These are phyloP conservation scores for Podospora comata DNA, from an alignment of 495 filamentous ascomycete genomes.

Conservation along the genomic window DNA sequence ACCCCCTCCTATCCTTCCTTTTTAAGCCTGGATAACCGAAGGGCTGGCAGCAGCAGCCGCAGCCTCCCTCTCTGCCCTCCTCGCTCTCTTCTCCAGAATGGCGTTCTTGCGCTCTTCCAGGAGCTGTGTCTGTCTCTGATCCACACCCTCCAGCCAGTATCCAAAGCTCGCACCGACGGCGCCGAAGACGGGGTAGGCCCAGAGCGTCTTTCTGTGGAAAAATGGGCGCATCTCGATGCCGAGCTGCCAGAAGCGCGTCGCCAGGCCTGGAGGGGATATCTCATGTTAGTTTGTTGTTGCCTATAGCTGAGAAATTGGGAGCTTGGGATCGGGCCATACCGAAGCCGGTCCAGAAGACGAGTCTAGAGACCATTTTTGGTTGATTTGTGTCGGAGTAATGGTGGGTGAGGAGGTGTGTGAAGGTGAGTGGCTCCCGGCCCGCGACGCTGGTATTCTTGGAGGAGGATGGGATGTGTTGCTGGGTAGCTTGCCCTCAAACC, in stretches of 20 bases:
- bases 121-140: slow-evolving; percentile 69
- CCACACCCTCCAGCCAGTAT: slow-evolving; percentile 90
- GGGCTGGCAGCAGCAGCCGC: slow-evolving; percentile 20
- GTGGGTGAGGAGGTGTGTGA: neutral
- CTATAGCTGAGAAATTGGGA: neutral
- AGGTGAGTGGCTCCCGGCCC: neutral
- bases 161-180: slow-evolving; percentile 84
- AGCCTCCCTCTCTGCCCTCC: slow-evolving; percentile 62
- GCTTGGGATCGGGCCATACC: slow-evolving; percentile 51
- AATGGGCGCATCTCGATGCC: slow-evolving; percentile 97
- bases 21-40: slow-evolving; percentile 31
- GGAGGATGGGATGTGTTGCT: neutral
- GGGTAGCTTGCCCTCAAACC: neutral
- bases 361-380: slow-evolving; percentile 59
- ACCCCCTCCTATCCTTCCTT: neutral
- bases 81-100: slow-evolving; percentile 83
- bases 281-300: slow-evolving; percentile 1
- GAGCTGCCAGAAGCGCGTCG: slow-evolving; percentile 89
- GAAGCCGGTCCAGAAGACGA: slow-evolving; percentile 96
- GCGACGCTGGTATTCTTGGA: neutral
- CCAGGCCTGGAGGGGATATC: slow-evolving; percentile 61
- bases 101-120: slow-evolving; percentile 69
- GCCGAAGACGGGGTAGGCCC: slow-evolving; percentile 90
- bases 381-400: too few species aligned
- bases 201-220: slow-evolving; percentile 71